Conservation (phyloP, 1,139 yeast species). For the Magnusiomyces tetraspermus region DNA sequence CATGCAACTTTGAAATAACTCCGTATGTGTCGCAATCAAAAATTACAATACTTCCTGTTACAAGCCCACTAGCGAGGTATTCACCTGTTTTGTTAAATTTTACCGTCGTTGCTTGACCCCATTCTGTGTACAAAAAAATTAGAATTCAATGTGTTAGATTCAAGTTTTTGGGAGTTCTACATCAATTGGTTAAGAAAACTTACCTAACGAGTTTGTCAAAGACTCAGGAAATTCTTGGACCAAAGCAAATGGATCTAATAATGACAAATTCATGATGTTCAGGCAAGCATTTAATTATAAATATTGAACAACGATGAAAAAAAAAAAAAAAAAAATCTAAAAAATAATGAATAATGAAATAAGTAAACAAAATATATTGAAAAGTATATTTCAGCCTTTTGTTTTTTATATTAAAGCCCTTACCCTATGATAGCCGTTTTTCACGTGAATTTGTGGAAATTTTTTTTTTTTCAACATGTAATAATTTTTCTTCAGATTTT, state of each 20-base stretch:
- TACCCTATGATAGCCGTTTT: background rate
- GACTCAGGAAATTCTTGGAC: constrained; percentile 84
- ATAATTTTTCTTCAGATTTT: background rate
- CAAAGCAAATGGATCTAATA: constrained; percentile 79
- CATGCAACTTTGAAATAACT: constrained; percentile 44
- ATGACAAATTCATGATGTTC: constrained; percentile 67
- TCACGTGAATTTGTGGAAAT: background rate
- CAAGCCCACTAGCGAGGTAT: constrained; percentile 77
- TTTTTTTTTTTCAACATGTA: too few relatives aligned
- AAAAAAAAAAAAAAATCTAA: too few relatives aligned
- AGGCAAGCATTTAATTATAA: too few relatives aligned
- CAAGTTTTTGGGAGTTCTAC: too few relatives aligned
- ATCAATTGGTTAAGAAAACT: background rate
- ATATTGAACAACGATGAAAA: too few relatives aligned
- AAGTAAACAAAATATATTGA: background rate
- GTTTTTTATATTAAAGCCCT: background rate
- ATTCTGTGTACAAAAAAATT: constrained; percentile 21
- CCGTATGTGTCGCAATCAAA: constrained; percentile 67
- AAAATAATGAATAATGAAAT: too few relatives aligned
- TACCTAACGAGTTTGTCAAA: constrained; percentile 48
- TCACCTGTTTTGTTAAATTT: constrained; percentile 73
- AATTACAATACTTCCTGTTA: constrained; percentile 69
- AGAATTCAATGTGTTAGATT: background rate
- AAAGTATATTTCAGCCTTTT: background rate
- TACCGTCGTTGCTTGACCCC: constrained; percentile 68